phyloP scores from a whole-genome alignment of 345 rosid genomes.

The Gossypioides kirkii region DNA sequence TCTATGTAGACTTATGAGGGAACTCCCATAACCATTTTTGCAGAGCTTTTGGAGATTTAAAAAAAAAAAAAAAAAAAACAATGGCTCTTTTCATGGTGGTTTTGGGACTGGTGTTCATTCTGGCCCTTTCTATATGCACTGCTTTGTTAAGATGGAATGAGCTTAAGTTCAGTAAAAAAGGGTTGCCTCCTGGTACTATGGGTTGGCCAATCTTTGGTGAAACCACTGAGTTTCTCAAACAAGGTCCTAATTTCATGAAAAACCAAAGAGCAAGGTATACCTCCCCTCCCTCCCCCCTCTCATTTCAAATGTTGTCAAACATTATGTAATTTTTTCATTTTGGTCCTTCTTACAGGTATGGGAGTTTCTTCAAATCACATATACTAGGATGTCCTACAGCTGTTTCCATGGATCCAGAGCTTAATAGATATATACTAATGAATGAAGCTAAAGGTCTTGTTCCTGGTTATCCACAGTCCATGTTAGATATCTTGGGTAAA shows the following conservation, averaged over 20 bases:
- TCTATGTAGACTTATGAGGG: slow-evolving; percentile 16
- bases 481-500: slow-evolving; percentile 88
- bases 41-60: background rate
- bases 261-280: slow-evolving; percentile 71
- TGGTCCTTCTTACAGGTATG: slow-evolving; percentile 44
- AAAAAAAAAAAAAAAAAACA: slow-evolving; percentile 14
- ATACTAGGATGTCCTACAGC: slow-evolving; percentile 87
- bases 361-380: slow-evolving; percentile 88
- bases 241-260: slow-evolving; percentile 95
- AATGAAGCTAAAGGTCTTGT: slow-evolving; percentile 89
- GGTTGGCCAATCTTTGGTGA: slow-evolving; percentile 99
- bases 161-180: slow-evolving; percentile 60
- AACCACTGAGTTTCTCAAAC: slow-evolving; percentile 91
- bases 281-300: too few species aligned
- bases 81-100: slow-evolving; percentile 65
- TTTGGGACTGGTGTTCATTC: slow-evolving; percentile 26
- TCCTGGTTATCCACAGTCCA: slow-evolving; percentile 91
- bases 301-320: background rate
- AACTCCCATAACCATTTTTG: slow-evolving; percentile 24
- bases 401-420: slow-evolving; percentile 94
- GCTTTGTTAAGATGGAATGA: slow-evolving; percentile 82
- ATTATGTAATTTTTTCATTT: background rate
- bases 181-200: slow-evolving; percentile 96
- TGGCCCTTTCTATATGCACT: slow-evolving; percentile 52
- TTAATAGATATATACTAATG: slow-evolving; percentile 77